These are phyloP conservation scores for Trichophyton simii DNA, from an alignment of 2,329 filamentous ascomycete genomes.

Conservation along the genomic window DNA sequence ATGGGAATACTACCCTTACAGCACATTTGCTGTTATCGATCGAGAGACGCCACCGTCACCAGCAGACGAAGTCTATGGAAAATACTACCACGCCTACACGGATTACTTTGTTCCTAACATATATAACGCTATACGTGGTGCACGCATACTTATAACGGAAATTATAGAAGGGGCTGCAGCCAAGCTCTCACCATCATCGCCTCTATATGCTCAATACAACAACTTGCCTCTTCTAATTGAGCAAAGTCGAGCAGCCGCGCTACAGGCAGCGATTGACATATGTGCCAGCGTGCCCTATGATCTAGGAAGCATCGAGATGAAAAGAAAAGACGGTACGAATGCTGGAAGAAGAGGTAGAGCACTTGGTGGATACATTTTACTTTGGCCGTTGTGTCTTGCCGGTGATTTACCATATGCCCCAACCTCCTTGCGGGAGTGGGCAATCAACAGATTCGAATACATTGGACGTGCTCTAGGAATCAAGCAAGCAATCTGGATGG, in stretches of 20 bases:
- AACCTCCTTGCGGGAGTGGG: conserved; percentile 23
- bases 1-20: conserved; percentile 21
- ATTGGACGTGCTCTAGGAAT: conserved; percentile 28
- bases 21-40: background rate
- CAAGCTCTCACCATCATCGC: conserved; percentile 13
- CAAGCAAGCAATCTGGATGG: conserved; percentile 27
- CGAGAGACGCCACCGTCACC: background rate
- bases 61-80: conserved; percentile 28
- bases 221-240: conserved; percentile 22
- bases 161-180: conserved; percentile 30
- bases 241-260: conserved; percentile 19
- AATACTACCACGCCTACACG: conserved; percentile 44
- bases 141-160: conserved; percentile 43
- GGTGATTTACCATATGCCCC: conserved; percentile 21
- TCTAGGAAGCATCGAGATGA: conserved; percentile 18
- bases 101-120: conserved; percentile 43
- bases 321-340: conserved; percentile 9
- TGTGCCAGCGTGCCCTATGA: conserved; percentile 28
- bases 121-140: conserved; percentile 50
- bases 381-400: conserved; percentile 29
- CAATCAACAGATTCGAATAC: conserved; percentile 20
- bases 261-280: conserved; percentile 24
- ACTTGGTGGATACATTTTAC: conserved; percentile 23
- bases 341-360: conserved; percentile 18
- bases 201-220: background rate